These are phyloP conservation scores for Knoxdaviesia proteae DNA, from an alignment of 2,329 filamentous ascomycete species.

Conservation along the genomic window DNA sequence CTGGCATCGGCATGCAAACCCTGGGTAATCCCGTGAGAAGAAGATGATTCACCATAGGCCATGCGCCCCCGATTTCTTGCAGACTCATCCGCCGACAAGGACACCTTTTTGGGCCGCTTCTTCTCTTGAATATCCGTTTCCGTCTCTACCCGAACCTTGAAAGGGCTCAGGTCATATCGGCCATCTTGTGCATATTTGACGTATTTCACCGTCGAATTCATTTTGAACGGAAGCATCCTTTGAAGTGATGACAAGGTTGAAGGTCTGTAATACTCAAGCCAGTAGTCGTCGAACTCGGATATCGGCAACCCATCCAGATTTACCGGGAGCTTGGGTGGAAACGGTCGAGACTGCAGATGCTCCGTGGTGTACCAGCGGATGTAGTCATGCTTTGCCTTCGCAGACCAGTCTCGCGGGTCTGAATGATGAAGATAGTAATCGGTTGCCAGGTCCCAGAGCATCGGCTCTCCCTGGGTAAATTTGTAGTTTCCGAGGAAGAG, in stretches of 20 bases:
- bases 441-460: constrained; percentile 89
- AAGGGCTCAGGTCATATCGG: constrained; percentile 71
- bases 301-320: constrained; percentile 16
- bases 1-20: too few species aligned
- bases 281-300: constrained; percentile 72
- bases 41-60: too few species aligned
- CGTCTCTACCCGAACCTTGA: constrained; percentile 48
- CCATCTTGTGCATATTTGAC: constrained; percentile 53
- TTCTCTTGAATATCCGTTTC: constrained; percentile 38
- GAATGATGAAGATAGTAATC: constrained; percentile 94
- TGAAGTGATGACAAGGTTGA: constrained; percentile 69
- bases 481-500: constrained; percentile 93
- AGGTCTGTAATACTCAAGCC: constrained; percentile 91
- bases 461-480: constrained; percentile 67
- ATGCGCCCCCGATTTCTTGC: too few species aligned
- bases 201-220: constrained; percentile 76
- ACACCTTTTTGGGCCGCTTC: constrained; percentile 41
- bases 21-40: too few species aligned
- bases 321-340: constrained; percentile 24
- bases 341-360: constrained; percentile 38
- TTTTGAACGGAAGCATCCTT: constrained; percentile 81
- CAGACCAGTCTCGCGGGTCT: constrained; percentile 53
- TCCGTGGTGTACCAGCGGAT: constrained; percentile 73
- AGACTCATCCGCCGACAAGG: too few species aligned
- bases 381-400: constrained; percentile 41